These are phyloP conservation scores for Penicillium taxi DNA, from an alignment of 495 filamentous ascomycete species.

Conservation along the genomic window DNA sequence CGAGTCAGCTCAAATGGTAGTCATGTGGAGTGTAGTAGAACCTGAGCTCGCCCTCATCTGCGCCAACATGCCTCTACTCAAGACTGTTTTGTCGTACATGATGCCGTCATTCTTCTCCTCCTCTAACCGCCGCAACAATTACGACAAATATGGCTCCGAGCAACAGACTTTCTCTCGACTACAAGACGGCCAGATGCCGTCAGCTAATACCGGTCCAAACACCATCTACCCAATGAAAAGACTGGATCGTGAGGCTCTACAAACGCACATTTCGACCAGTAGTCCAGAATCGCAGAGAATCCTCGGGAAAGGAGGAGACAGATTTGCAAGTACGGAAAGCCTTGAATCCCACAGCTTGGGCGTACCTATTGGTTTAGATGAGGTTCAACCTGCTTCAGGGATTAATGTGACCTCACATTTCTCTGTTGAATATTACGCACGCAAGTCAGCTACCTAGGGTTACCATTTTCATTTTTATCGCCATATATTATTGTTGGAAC, in stretches of 20 bases:
- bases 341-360: too few species aligned
- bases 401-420: too few species aligned
- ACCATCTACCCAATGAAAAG: neutral
- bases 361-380: too few species aligned
- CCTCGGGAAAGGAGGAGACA: too few species aligned
- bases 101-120: neutral
- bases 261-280: neutral
- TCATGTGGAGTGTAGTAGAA: slow-evolving; percentile 1
- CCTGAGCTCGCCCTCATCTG: neutral
- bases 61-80: slow-evolving; percentile 1
- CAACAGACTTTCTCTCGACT: neutral
- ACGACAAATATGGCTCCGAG: neutral
- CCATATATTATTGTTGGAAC: too few species aligned
- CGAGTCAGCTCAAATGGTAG: neutral
- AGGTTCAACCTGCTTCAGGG: too few species aligned
- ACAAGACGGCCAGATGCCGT: neutral
- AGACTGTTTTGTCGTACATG: neutral
- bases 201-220: too few species aligned
- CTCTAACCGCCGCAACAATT: too few species aligned
- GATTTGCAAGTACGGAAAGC: too few species aligned
- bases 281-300: neutral
- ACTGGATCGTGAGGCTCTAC: neutral
- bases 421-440: too few species aligned
- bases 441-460: too few species aligned
- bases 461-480: too few species aligned